A percentile compares a stretch with the other conserved stretches of the same genome.
phyloP scores from a whole-genome alignment of 805 yeast genomes.

The Candida palmyrensis region DNA sequence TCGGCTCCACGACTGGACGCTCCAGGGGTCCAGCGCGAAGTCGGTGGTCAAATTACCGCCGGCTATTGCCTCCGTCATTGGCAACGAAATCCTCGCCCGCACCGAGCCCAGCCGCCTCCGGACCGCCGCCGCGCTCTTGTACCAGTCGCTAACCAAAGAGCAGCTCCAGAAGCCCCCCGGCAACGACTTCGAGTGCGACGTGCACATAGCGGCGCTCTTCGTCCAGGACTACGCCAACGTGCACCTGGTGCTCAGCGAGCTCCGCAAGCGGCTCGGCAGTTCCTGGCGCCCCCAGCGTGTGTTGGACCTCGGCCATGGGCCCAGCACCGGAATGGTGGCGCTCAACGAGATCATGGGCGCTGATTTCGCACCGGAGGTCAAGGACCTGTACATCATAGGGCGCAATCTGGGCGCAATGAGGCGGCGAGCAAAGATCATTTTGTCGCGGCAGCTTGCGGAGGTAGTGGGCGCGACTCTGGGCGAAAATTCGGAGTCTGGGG shows the following conservation, averaged over 20 bases:
- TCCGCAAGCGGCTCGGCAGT: constrained; percentile 44
- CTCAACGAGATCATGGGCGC: constrained; percentile 76
- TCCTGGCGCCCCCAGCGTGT: constrained; percentile 61
- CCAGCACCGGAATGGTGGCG: constrained; percentile 88
- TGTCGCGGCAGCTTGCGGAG: constrained; percentile 64
- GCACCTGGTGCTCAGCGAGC: constrained; percentile 60
- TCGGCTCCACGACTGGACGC: constrained; percentile 54
- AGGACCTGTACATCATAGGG: constrained; percentile 72
- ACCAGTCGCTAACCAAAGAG: constrained; percentile 44
- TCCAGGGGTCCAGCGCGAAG: constrained; percentile 51
- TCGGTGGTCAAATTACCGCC: constrained; percentile 52
- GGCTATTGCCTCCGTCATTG: constrained; percentile 51
- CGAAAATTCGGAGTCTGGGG: constrained; percentile 17
- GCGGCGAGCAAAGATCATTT: constrained; percentile 68
- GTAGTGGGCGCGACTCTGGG: no score
- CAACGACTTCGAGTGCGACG: constrained; percentile 55
- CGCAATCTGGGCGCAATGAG: constrained; percentile 57
- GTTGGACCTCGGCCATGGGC: constrained; percentile 83
- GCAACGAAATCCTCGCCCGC: constrained; percentile 56
- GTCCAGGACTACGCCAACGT: constrained; percentile 75
- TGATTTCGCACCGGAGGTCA: constrained; percentile 52
- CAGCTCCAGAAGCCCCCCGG: constrained; percentile 49
- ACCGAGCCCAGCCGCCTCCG: constrained; percentile 62
- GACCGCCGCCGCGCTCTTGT: constrained; percentile 54
- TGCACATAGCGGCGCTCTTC: constrained; percentile 75